These are phyloP conservation scores for Bruguiera gymnorhiza DNA, from an alignment of 345 rosid species.

Conservation along the genomic window DNA sequence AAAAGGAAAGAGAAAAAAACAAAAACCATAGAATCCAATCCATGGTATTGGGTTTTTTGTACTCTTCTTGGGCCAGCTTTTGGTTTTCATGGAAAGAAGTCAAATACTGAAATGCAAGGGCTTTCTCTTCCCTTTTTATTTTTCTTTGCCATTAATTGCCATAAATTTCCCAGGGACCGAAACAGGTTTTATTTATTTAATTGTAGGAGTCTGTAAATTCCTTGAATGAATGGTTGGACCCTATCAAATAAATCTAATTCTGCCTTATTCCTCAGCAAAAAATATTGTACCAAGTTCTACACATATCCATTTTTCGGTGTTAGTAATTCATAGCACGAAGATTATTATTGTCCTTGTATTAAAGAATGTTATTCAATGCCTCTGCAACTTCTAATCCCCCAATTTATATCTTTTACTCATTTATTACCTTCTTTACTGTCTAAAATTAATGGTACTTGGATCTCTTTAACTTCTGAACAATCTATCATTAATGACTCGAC, in stretches of 20 bases:
- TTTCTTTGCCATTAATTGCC: neutral
- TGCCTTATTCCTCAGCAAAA: neutral
- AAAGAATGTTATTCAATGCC: conserved; percentile 11
- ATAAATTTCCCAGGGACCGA: conserved; percentile 6
- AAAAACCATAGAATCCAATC: neutral
- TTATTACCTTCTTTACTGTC: neutral
- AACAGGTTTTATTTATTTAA: neutral
- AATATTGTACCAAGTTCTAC: neutral
- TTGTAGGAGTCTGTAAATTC: neutral
- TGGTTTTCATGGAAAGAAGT: neutral
- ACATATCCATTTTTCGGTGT: neutral
- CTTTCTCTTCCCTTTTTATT: neutral
- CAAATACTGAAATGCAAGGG: neutral
- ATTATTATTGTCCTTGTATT: conserved; percentile 2
- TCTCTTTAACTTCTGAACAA: neutral
- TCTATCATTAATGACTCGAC: neutral
- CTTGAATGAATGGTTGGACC: neutral
- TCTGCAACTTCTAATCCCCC: conserved; percentile 1
- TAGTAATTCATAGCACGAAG: neutral
- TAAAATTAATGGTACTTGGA: neutral
- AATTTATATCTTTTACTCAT: neutral
- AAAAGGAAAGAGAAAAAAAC: neutral
- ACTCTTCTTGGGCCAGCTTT: neutral
- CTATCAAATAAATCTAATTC: neutral
- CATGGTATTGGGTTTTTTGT: neutral